Conservation (phyloP, 2,329 filamentous ascomycete genomes). For the Alternaria burnsii region DNA sequence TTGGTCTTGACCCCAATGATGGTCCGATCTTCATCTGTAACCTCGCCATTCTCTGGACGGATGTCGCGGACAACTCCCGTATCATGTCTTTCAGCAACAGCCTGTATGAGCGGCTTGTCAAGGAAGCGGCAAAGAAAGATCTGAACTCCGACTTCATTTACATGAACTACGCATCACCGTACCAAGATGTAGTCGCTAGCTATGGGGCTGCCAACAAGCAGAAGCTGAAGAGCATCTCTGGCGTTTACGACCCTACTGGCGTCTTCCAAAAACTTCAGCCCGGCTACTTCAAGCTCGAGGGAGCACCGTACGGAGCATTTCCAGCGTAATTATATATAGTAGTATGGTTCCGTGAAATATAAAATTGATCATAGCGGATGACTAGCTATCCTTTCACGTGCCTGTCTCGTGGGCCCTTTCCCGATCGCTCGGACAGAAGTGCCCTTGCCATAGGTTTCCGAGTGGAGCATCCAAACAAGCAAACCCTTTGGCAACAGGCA, state of each 20-base stretch:
- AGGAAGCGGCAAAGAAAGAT: conserved; percentile 20
- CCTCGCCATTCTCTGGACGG: conserved; percentile 34
- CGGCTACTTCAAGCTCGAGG: conserved; percentile 34
- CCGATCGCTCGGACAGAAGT: not conserved
- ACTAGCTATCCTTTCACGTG: not conserved
- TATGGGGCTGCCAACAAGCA: conserved; percentile 53
- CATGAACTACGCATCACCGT: conserved; percentile 58
- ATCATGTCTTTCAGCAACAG: conserved; percentile 34
- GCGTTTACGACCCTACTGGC: conserved; percentile 25
- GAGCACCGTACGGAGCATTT: conserved; percentile 27
- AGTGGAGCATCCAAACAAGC: not conserved
- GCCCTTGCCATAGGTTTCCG: not conserved
- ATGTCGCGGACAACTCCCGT: conserved; percentile 31
- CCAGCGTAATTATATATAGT: not conserved
- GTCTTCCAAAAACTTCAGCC: conserved; percentile 33
- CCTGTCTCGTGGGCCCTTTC: not conserved
- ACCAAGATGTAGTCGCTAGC: conserved; percentile 53
- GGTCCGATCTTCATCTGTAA: conserved; percentile 36
- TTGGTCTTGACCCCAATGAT: conserved; percentile 33
- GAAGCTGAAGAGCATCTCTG: conserved; percentile 26
- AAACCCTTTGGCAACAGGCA: not conserved
- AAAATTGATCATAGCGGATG: not conserved
- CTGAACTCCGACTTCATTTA: conserved; percentile 47
- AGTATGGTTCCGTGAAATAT: not conserved
- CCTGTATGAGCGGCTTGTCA: conserved; percentile 21